Evolutionary conservation across 352 stramenopile genomes (phyloP), one percentile per base, ranked within the genome.

Genomic region (Pythium phragmiticola): DNA sequence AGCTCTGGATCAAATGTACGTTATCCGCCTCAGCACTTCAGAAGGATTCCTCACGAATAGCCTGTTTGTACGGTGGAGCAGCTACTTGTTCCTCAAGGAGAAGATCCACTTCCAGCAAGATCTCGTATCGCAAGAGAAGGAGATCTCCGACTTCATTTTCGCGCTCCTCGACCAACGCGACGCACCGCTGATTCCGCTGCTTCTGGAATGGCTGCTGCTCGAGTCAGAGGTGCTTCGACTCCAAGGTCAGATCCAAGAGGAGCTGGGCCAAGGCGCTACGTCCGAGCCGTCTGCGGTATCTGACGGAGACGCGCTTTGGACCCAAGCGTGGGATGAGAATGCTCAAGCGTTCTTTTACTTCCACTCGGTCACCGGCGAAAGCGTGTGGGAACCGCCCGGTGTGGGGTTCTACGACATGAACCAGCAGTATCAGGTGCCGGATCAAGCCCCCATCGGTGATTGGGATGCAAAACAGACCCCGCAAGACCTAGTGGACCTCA

Each of bases 61-160:
- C 3, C 26, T 30, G 0, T 30, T 33, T 9, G 13, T 54, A 9
- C 7, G 21, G 39, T 8, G 23, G 42, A 19, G 5, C 7, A 60
- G 80, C 52, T 91, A 92, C 58, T 66, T 93, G 16, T 93, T 78
- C 62, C 63, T 93, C 11, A 93, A 93, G 49, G 84, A 93, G 52
- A 93, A 93, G 48, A 77, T 93, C 11, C 84, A 93, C 50, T 75
- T 81, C 50, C 73, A 85, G 21, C 71, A 90, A 26, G 84, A 93
- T 52, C 72, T 93, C 12, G 82, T 88, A 5, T 72, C 75, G 0
- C 79, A 88, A 43, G 78, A 90, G 28, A 81, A 75, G 9, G 82
- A 88, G 13, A 91, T 93, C 21, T 75, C 74, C 7, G 49, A 70
- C 3, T 89, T 88, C 52, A 75, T 93, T 39, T 90, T 91, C 62